Conservation (phyloP, 2,329 filamentous ascomycete genomes). For the Epichloe brachyelytri region DNA sequence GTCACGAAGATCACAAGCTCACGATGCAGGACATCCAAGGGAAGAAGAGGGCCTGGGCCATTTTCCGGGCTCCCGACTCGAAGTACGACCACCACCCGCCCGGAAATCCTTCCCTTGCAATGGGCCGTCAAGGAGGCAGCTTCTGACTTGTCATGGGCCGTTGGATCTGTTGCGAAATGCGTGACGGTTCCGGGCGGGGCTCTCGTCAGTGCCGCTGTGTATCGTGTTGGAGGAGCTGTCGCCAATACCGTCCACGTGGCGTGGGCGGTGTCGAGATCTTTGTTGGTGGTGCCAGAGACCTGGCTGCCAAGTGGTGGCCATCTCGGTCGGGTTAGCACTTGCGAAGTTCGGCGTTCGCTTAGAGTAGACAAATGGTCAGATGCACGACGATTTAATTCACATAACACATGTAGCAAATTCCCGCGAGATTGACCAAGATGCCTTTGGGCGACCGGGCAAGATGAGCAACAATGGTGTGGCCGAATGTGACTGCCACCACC, state of each 20-base stretch:
- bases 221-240: background rate
- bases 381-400: no score
- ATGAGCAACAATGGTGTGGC: no score
- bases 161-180: slow-evolving; percentile 9
- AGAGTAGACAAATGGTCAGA: no score
- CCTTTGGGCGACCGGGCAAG: no score
- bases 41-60: slow-evolving; percentile 13
- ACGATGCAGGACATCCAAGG: slow-evolving; percentile 13
- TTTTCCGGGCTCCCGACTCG: slow-evolving; percentile 16
- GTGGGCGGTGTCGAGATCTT: background rate
- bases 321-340: background rate
- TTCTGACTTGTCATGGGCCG: slow-evolving; percentile 10
- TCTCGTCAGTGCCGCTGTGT: background rate
- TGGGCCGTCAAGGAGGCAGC: slow-evolving; percentile 12
- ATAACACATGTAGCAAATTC: no score
- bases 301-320: background rate
- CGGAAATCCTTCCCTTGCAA: slow-evolving; percentile 10
- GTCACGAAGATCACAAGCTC: slow-evolving; percentile 17
- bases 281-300: background rate
- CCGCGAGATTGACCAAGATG: no score
- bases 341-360: no score
- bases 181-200: slow-evolving; percentile 1
- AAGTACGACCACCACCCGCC: slow-evolving; percentile 9
- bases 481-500: no score
- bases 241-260: background rate